Evolutionary conservation across 805 yeast species (phyloP), one percentile per base, ranked within the genome.

Genomic region (Pichia gijzeniarum): DNA sequence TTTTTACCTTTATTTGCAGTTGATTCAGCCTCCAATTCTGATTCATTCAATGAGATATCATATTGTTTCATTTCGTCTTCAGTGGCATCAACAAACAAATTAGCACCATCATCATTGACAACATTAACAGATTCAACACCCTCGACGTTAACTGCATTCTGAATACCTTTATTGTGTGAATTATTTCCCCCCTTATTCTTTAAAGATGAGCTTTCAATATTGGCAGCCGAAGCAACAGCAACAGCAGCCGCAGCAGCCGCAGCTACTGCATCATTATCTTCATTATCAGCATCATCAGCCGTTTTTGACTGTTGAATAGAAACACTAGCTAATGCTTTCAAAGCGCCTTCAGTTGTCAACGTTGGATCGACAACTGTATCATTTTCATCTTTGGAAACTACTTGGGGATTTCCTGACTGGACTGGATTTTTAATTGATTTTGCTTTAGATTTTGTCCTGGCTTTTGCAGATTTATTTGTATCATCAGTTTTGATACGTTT

Each of bases 31-130:
- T 42, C 40, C 17, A 36, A 19, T 20, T 42, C 40, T 30, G 40
- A 13, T 19, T 35, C 37, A 30, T 28, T 20, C 14, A 43, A 21
- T n/a, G 46, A 40, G 18, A 43, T 43, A 17, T 43, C 45, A 20
- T 46, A 45, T 10, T 33, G 41, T 36, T 60, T 59, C 38, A 60
- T 60, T 45, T 60, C 63, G 44, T 58, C 62, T 43, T 53, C 63
- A 21, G 58, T 59, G 0, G 63, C 65, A 47, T 59, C 62, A 42
- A 50, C 63, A 47, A 61, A 61, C 41, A 61, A 41, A 32, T 61
- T 61, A 13, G 64, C 62, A 22, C 60, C 57, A 19, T 19, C 35
- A 25, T 43, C 43, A 37, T 28, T 14, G 16, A 12, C 33, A 30
- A 13, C 38, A 33, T 44, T 42, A 12, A 41, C 36, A 32, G 44